Evolutionary conservation across 345 rosid species (phyloP), one percentile per base, ranked within the genome.

Genomic region (Carallia brachiata): DNA sequence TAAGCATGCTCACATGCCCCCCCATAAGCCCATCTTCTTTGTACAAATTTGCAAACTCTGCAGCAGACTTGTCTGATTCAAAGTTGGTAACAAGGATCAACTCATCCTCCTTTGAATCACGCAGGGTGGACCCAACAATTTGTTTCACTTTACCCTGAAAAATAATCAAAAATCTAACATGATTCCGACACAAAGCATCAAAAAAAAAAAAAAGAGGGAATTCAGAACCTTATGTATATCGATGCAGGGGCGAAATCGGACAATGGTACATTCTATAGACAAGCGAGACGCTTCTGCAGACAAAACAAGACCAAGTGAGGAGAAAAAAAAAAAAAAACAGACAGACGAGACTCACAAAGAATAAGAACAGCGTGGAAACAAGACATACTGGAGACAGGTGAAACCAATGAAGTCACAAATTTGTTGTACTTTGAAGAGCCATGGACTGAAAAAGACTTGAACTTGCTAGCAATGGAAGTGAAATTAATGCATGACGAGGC

Each of bases 1-100:
- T 97, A 39, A 95, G 97, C 98, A 95, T 90, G 57, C 90, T 89
- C 19, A 85, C 90, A 82, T 90, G 99, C 65, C 97, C 99, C 78
- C 99, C 99, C 6, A 50, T 72, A 23, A 92, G 94, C 62, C 85
- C 87, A 75, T 85, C 94, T 79, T 84, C 87, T 73, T 70, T 77
- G 68, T 90, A 92, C 81, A 95, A 79, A 73, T 84, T 79, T 9
- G 96, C 97, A 67, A 85, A 95, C 83, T 90, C 98, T 7, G 85
- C 90, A 0, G 97, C 87, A 1, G 94, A 84, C 62, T 80, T 85
- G 61, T 95, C 89, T 2, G 97, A 90, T 68, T 89, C 96, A 55
- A 95, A 95, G 78, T 95, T 92, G 1, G 94, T 95, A 2, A 92
- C 91, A 18, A 88, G 94, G 77, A 62, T 77, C 0, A 87, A 80